Base-by-base conservation (phyloP, 2,329 filamentous ascomycete species). In the Penicillium griseofulvum region DNA sequence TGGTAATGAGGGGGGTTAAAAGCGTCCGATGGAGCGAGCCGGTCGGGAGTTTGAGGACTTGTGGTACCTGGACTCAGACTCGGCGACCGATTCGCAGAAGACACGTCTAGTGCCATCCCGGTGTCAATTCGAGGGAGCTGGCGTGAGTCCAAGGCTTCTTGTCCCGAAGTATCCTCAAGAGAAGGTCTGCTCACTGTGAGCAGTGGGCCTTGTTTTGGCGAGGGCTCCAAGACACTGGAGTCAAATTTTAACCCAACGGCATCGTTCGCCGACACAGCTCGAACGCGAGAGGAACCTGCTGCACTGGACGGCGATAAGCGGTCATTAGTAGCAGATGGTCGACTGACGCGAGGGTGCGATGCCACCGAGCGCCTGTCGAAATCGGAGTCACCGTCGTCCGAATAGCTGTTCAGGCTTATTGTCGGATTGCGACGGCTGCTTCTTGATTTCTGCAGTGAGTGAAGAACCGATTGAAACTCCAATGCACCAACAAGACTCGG, bases 401-500 rank as follows among this genome's bases (percentile, higher is more conserved):
- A 89, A 67, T 88, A 88, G 64, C 87, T 84, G 56, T 88, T 83
- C 24, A 85, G 74, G 60, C 86, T 81, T 57, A 96, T 86, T 2
- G 86, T 83, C 41, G 86, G 83, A 17, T 88, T 59, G 26, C 57
- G 82, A 64, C 87, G 85, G 26, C 89, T 83, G 60, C 90, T 94
- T 67, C 89, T 85, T 53, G 91, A 89, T 61, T 87, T 89, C 66
- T 95, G 87, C 54, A 99, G 76, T 3, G 91, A 91, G n/a, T 90
- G 88, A 43, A 99, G 78, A 3, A 96, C 88, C 2, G 93, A 93
- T 64, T 92, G 84, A 65, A 99, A 99, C 74, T 99, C 94, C 54
- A 99, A 79, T 9, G 90, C 94, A 41, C 94, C 94, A 4, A 99
- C 88, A 44, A 99, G 78, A 77, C 94, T 97, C 1, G 94, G 93